Evolutionary conservation across 2,329 filamentous ascomycete genomes (phyloP), one percentile per base, ranked within the genome.

Genomic region (Dothideomycetes sp.): DNA sequence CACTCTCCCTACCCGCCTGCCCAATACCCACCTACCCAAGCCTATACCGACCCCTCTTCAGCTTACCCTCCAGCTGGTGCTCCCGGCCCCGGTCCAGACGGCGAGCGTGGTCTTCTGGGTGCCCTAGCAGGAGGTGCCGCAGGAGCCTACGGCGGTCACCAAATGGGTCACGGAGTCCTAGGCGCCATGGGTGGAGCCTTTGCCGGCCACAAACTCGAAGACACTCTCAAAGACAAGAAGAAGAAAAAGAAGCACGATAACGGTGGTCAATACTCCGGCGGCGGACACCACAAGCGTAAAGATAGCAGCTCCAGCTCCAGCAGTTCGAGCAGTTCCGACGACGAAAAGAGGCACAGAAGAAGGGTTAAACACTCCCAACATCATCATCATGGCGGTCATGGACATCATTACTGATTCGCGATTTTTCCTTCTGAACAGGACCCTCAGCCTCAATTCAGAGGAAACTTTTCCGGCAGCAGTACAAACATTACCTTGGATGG

Each of bases 161-260:
- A 74, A 54, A 63, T 74, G 54, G 64, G 69, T 16, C 71, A 75
- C 47, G 71, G 71, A 4, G 53, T 78, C n/a, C 51, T 79, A 3
- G 75, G 75, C 11, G 69, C 72, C 1, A 51, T 78, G 28, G 70
- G 71, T 8, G 74, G 74, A 31, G 74, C 73, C 0, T 59, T 78
- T 11, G 51, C 69, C 1, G 74, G 74, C 2, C 68, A 64, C 50
- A 69, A 74, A 48, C 50, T 75, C 1, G 70, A 76, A 49, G 67
- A 76, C 48, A 67, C 69, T 46, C 48, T 62, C 49, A 74, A 74
- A 57, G 58, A 65, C 27, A 56, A 62, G 46, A 63, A 67, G 20
- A 58, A 60, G 51, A 54, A 61, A 45, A 48, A 57, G 17, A 47
- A 51, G 33, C 45, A 49, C 23, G 42, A 49, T 23, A 45, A 50